Percentiles rank a stretch among this genome's conserved stretches.
Conservation (phyloP, 2,329 filamentous ascomycete genomes). For the Monosporascus sp. region DNA sequence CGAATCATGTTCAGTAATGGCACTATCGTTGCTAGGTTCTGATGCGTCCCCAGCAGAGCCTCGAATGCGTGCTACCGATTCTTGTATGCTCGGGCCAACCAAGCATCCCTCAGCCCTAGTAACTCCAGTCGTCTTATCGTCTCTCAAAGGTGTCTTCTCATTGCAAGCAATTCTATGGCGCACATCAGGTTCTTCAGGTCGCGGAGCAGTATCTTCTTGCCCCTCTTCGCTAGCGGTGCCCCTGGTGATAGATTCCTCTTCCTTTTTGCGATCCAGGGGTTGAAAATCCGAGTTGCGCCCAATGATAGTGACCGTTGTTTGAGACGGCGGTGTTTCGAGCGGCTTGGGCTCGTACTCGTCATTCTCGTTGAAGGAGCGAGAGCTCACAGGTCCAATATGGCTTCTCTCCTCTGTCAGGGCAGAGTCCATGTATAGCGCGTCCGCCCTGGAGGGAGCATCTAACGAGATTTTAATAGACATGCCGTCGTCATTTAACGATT, state of each 20-base stretch:
- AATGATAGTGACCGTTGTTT: constrained; percentile 45
- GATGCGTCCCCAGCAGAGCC: constrained; percentile 7
- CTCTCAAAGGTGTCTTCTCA: constrained; percentile 6
- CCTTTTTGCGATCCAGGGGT: constrained; percentile 7
- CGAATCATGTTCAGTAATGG: constrained; percentile 10
- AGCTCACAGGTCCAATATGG: constrained; percentile 18
- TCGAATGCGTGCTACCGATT: constrained; percentile 13
- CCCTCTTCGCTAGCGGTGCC: constrained; percentile 2
- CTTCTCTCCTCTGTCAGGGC: constrained; percentile 21
- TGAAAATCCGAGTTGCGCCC: constrained; percentile 37
- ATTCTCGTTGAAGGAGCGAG: constrained; percentile 28
- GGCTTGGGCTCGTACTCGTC: constrained; percentile 36
- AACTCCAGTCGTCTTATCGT: constrained; percentile 20
- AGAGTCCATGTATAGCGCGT: constrained; percentile 16
- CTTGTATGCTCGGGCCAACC: constrained; percentile 21
- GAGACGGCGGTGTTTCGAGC: constrained; percentile 30
- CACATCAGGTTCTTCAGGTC: constrained; percentile 6
- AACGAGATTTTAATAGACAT: constrained; percentile 36
- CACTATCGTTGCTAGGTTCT: constrained; percentile 8
- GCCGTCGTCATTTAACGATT: constrained; percentile 29
- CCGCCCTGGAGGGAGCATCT: constrained; percentile 26
- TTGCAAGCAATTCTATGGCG: constrained; percentile 6
- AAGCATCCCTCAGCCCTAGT: constrained; percentile 26
- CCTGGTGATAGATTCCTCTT: constrained; percentile 1
- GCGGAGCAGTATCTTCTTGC: constrained; percentile 3